A percentile compares a stretch with the other conserved stretches of the same genome.
These are phyloP conservation scores for Colletotrichum trifolii DNA, from an alignment of 2,329 filamentous ascomycete genomes.

Conservation along the genomic window DNA sequence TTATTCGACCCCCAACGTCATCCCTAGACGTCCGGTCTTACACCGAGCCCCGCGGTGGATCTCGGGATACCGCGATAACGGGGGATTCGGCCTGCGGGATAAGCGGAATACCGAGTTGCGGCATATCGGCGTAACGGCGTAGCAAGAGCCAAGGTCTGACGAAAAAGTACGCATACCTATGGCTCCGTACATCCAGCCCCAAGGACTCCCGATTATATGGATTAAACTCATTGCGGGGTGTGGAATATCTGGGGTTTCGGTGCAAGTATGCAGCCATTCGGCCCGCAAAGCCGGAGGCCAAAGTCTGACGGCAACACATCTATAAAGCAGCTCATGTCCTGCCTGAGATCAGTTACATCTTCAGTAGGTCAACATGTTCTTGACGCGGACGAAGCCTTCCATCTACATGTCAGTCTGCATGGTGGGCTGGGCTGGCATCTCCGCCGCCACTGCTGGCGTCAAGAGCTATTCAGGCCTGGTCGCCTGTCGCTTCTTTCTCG, in stretches of 20 bases:
- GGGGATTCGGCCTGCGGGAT: constrained; percentile 10
- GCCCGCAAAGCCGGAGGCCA: constrained; percentile 17
- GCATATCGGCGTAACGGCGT: constrained; percentile 28
- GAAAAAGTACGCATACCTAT: constrained; percentile 2
- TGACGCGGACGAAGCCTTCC: too few relatives aligned
- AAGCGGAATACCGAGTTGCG: constrained; percentile 17
- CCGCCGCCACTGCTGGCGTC: too few relatives aligned
- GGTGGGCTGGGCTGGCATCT: too few relatives aligned
- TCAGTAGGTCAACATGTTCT: neutral
- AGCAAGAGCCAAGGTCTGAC: constrained; percentile 21
- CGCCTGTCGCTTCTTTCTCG: too few relatives aligned
- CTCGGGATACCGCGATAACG: constrained; percentile 25
- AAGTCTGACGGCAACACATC: neutral
- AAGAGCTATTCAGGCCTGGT: too few relatives aligned
- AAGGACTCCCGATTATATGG: neutral
- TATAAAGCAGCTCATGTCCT: constrained; percentile 7
- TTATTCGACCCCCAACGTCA: constrained; percentile 1
- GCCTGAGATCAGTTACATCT: neutral
- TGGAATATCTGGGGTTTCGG: constrained; percentile 7
- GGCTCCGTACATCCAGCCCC: constrained; percentile 8
- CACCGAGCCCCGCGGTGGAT: constrained; percentile 21
- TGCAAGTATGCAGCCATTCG: neutral
- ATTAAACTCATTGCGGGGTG: constrained; percentile 20
- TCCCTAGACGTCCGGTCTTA: constrained; percentile 9
- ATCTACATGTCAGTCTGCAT: too few relatives aligned